Evolutionary conservation across 441 rosid species (phyloP).

Genomic region (Bruguiera hainesii): DNA sequence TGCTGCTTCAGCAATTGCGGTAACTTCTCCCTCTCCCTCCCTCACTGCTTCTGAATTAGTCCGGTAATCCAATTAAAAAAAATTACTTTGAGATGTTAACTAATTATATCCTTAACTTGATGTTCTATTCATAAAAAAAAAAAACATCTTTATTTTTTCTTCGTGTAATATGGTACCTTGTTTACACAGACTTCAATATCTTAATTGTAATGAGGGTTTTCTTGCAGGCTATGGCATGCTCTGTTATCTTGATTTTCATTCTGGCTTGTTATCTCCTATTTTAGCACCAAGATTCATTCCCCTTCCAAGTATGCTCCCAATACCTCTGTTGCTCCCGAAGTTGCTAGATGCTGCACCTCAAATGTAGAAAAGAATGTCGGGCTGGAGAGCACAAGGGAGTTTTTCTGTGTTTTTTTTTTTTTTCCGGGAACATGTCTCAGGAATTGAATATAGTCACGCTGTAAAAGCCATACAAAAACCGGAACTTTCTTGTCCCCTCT

Average conservation of each 20-base stretch:
- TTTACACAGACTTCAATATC: background rate
- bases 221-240: conserved; percentile 75
- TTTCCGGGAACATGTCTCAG: too few relatives aligned
- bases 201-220: conserved; percentile 3
- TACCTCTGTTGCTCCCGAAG: background rate
- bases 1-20: conserved; percentile 89
- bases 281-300: conserved; percentile 11
- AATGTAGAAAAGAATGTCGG: background rate
- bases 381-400: too few relatives aligned
- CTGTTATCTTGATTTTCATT: conserved; percentile 48
- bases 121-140: background rate
- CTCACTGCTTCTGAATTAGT: background rate
- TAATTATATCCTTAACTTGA: background rate
- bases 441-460: too few relatives aligned
- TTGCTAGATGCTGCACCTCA: conserved; percentile 14
- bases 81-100: too few relatives aligned
- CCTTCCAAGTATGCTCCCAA: background rate
- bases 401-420: too few relatives aligned
- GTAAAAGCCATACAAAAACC: conserved; percentile 1
- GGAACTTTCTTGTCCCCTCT: background rate
- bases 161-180: background rate
- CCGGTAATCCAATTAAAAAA: background rate
- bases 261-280: conserved; percentile 27
- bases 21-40: conserved; percentile 29
- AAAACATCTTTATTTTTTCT: background rate